phyloP scores from a whole-genome alignment of 2,329 filamentous ascomycete genomes.

The Grosmannia clavigera region DNA sequence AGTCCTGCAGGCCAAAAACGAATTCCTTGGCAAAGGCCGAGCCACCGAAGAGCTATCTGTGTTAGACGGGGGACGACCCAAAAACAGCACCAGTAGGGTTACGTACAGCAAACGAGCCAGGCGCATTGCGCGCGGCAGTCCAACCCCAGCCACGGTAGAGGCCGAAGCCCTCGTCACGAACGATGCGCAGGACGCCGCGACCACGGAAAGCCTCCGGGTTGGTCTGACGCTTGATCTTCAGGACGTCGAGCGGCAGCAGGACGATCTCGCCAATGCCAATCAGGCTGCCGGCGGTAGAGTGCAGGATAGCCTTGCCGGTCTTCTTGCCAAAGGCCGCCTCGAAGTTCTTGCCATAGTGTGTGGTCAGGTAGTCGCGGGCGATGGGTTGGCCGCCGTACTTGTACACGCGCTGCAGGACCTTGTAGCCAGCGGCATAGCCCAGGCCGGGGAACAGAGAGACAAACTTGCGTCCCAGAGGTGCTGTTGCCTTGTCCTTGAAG shows the following conservation, averaged over 20 bases:
- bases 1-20: constrained; percentile 77
- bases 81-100: background rate
- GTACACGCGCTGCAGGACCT: constrained; percentile 94
- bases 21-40: constrained; percentile 98
- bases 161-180: constrained; percentile 88
- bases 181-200: constrained; percentile 78
- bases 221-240: constrained; percentile 99
- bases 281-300: constrained; percentile 87
- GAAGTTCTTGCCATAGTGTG: constrained; percentile 71
- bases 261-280: constrained; percentile 98
- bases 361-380: constrained; percentile 74
- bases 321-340: constrained; percentile 88
- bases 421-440: constrained; percentile 95
- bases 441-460: constrained; percentile 93
- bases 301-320: constrained; percentile 95
- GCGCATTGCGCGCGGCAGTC: constrained; percentile 94
- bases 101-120: constrained; percentile 87
- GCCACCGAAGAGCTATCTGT: constrained; percentile 82
- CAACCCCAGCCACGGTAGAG: constrained; percentile 94
- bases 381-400: constrained; percentile 98
- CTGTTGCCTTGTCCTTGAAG: constrained; percentile 78
- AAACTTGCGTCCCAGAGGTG: constrained; percentile 64
- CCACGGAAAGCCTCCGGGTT: constrained; percentile 97
- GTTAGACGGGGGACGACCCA: constrained; percentile 1
- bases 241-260: constrained; percentile 83